Evolutionary conservation across 306 rosid genomes (phyloP).

Genomic region (Malus domestica): DNA sequence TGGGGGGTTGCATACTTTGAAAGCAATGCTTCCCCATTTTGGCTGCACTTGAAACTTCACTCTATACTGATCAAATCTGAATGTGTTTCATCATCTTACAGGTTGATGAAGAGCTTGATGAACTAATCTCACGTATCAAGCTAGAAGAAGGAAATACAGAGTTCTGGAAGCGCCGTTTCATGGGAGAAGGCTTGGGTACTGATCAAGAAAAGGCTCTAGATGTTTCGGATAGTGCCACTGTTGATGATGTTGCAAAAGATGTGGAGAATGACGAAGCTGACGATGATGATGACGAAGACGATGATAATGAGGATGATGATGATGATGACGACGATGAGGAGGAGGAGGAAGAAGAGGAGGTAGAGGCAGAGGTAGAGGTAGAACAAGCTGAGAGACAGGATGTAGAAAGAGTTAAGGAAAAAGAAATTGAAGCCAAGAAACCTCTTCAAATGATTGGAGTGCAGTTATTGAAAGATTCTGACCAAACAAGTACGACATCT

Average conservation of each 20-base stretch:
- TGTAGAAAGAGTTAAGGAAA: constrained; percentile 66
- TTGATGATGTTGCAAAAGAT: constrained; percentile 53
- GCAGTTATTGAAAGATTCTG: constrained; percentile 79
- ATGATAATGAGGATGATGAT: constrained; percentile 61
- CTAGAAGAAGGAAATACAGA: constrained; percentile 89
- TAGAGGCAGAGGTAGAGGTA: constrained; percentile 52
- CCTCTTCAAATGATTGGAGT: constrained; percentile 98
- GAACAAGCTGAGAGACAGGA: constrained; percentile 69
- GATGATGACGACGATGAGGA: constrained; percentile 16
- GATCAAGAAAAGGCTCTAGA: constrained; percentile 40
- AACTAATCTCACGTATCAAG: constrained; percentile 68
- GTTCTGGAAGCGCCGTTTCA: constrained; percentile 87
- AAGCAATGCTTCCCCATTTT: background rate
- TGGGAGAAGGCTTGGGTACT: constrained; percentile 64
- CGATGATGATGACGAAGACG: constrained; percentile 67
- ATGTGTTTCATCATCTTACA: constrained; percentile 24
- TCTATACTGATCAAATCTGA: constrained; percentile 8
- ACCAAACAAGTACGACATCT: constrained; percentile 45
- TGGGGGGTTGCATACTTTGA: background rate
- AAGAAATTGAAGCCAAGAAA: constrained; percentile 69
- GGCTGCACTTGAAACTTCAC: constrained; percentile 5
- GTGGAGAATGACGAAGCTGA: constrained; percentile 62
- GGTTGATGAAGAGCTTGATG: constrained; percentile 94
- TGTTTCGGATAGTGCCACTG: constrained; percentile 46
- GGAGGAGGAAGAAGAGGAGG: constrained; percentile 51